A percentile compares a stretch with the other conserved stretches of the same genome.
Evolutionary conservation across 1,139 yeast species (phyloP).

Genomic region (Martiniozyma asiatica): DNA sequence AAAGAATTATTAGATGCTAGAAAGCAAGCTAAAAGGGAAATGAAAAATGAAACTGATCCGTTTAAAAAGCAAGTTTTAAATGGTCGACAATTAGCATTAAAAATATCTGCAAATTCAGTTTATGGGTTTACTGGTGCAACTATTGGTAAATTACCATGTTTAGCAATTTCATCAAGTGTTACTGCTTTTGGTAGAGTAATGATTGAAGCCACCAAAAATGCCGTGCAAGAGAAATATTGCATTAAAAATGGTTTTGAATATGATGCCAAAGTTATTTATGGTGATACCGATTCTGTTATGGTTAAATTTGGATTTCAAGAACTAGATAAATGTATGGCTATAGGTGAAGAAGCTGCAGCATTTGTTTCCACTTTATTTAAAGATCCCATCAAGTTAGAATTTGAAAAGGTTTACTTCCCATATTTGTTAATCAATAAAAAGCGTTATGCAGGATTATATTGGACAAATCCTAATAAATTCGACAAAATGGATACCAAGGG

Average conservation of each 20-base stretch:
- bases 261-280: constrained; percentile 88
- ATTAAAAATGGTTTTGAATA: constrained; percentile 68
- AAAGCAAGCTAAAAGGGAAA: constrained; percentile 81
- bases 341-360: constrained; percentile 92
- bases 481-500: constrained; percentile 99
- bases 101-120: constrained; percentile 95
- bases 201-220: constrained; percentile 86
- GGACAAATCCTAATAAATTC: constrained; percentile 83
- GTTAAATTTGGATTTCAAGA: constrained; percentile 89
- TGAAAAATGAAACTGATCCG: constrained; percentile 89
- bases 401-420: constrained; percentile 94
- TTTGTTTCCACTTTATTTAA: constrained; percentile 69
- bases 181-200: constrained; percentile 94
- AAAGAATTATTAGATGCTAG: constrained; percentile 85
- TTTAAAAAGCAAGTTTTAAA: constrained; percentile 86
- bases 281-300: constrained; percentile 99
- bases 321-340: constrained; percentile 70
- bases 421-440: constrained; percentile 88
- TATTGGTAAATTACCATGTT: constrained; percentile 89
- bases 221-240: constrained; percentile 70
- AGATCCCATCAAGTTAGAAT: constrained; percentile 86
- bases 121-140: constrained; percentile 99
- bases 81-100: constrained; percentile 94
- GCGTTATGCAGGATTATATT: constrained; percentile 91
- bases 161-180: constrained; percentile 90